Evolutionary conservation across 805 yeast genomes (phyloP).

Genomic region (Candida andamanensis): DNA sequence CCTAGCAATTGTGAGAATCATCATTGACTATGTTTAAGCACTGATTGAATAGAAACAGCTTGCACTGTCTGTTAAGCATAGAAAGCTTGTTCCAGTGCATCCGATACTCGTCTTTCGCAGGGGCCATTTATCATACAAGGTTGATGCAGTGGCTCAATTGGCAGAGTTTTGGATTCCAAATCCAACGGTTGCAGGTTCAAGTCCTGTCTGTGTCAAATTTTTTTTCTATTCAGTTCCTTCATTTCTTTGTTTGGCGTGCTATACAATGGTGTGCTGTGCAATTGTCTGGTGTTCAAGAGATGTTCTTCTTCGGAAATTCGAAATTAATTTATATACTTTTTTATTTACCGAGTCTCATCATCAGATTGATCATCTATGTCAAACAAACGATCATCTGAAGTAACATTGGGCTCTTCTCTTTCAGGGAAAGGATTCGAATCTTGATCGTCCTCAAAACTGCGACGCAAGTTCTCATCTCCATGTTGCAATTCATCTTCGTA

Average conservation of each 20-base stretch:
- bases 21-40: too few relatives aligned
- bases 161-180: slow-evolving; percentile 42
- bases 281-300: background rate
- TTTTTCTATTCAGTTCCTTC: slow-evolving; percentile 4
- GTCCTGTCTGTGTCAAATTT: slow-evolving; percentile 62
- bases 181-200: slow-evolving; percentile 85
- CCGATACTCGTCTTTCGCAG: too few relatives aligned
- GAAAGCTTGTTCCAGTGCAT: too few relatives aligned
- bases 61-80: too few relatives aligned
- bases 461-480: slow-evolving; percentile 18
- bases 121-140: too few relatives aligned
- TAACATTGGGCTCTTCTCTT: slow-evolving; percentile 1
- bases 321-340: background rate
- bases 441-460: slow-evolving; percentile 6
- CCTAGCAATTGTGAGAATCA: too few relatives aligned
- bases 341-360: slow-evolving; percentile 1
- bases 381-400: slow-evolving; percentile 12
- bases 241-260: background rate
- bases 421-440: slow-evolving; percentile 14
- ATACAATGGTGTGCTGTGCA: background rate
- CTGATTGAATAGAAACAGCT: too few relatives aligned
- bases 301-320: too few relatives aligned
- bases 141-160: slow-evolving; percentile 34
- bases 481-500: slow-evolving; percentile 34
- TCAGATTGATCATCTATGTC: slow-evolving; percentile 12